Conservation (phyloP, 148 eudicot species). For the Cornus suecica region DNA sequence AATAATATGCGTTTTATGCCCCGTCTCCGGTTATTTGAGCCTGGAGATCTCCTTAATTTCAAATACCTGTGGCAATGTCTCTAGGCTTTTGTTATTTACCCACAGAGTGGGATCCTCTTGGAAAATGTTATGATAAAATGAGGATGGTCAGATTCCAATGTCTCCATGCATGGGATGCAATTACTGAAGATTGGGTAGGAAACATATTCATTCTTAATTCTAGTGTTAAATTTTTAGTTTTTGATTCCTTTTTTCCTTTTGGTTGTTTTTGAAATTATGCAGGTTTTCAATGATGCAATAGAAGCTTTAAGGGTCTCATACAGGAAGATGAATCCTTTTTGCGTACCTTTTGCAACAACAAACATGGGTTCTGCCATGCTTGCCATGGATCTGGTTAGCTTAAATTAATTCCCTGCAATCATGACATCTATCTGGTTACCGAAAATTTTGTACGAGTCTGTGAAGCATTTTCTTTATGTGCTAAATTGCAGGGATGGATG, state of each 20-base stretch:
- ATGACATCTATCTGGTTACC: constrained; percentile 4
- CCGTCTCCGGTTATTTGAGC: too few species aligned
- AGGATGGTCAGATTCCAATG: background rate
- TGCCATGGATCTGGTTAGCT: constrained; percentile 88
- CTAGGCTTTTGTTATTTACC: background rate
- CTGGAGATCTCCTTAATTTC: too few species aligned
- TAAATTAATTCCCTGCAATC: constrained; percentile 7
- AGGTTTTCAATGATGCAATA: constrained; percentile 87
- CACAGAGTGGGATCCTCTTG: background rate
- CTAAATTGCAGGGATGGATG: constrained; percentile 88
- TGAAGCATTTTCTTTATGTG: constrained; percentile 9
- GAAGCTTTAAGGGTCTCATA: constrained; percentile 90
- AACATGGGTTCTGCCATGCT: constrained; percentile 99
- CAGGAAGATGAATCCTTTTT: constrained; percentile 95
- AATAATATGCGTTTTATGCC: too few species aligned
- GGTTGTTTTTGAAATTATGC: constrained; percentile 28
- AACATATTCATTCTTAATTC: constrained; percentile 1
- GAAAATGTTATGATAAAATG: background rate
- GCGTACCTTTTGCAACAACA: constrained; percentile 91
- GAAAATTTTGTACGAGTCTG: constrained; percentile 9
- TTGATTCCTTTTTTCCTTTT: constrained; percentile 3
- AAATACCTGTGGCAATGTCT: background rate
- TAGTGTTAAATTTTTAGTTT: background rate
- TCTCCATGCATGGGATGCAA: background rate
- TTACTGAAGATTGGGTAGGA: background rate